Conservation (phyloP, 2,329 filamentous ascomycete genomes). For the Sclerotinia borealis region DNA sequence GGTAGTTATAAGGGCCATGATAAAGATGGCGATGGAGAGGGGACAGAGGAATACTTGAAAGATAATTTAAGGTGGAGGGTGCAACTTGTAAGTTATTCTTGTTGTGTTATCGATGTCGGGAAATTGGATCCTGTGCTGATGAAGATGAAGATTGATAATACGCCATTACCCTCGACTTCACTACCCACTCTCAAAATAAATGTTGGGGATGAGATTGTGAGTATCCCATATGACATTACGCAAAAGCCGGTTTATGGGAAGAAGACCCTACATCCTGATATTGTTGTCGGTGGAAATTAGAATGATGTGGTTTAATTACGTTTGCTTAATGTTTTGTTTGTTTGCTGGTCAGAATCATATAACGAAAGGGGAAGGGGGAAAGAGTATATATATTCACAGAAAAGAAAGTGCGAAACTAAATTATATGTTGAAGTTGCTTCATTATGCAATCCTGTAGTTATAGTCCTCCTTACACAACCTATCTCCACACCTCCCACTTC, state of each 20-base stretch:
- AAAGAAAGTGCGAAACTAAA: neutral
- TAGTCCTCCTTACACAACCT: neutral
- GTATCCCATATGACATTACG: constrained; percentile 14
- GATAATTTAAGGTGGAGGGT: constrained; percentile 25
- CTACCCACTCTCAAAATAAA: constrained; percentile 20
- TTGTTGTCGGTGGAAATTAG: constrained; percentile 6
- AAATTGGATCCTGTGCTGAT: neutral
- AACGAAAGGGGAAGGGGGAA: neutral
- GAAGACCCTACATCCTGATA: constrained; percentile 21
- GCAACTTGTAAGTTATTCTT: constrained; percentile 22
- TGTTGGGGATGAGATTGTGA: constrained; percentile 22
- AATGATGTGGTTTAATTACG: neutral
- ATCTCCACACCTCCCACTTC: neutral
- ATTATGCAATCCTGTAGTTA: neutral
- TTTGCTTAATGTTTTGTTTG: neutral
- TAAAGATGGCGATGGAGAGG: constrained; percentile 15
- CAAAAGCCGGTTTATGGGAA: constrained; percentile 23
- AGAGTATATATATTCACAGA: neutral
- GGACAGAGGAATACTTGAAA: constrained; percentile 20
- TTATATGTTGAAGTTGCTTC: neutral
- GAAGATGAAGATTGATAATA: neutral
- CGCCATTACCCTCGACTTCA: neutral
- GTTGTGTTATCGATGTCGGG: neutral
- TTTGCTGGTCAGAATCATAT: neutral
- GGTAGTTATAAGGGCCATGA: constrained; percentile 1